Conservation (phyloP, 208 protist genomes). For the Endotrypanum monterogeii region DNA sequence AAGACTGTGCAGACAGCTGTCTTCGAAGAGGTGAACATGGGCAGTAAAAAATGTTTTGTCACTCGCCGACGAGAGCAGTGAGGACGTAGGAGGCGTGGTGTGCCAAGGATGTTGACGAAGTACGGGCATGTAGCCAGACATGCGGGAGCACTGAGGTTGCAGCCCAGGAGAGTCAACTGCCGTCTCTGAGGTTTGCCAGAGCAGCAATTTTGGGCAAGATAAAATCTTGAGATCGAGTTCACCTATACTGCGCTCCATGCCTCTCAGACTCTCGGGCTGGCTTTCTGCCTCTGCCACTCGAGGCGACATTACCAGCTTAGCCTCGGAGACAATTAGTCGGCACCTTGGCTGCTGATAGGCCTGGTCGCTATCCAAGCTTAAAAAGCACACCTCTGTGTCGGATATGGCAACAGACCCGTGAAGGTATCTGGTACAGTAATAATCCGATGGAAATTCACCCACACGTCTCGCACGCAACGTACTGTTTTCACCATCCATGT, state of each 20-base stretch:
- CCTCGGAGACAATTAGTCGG: slow-evolving; percentile 15
- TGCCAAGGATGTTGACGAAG: background rate
- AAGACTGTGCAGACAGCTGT: background rate
- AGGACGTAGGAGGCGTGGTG: background rate
- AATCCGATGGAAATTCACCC: background rate
- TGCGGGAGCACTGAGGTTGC: background rate
- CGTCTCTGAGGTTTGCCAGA: background rate
- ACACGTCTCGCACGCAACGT: background rate
- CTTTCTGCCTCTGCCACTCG: background rate
- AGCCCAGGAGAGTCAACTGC: background rate
- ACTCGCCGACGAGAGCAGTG: background rate
- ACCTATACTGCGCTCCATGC: background rate
- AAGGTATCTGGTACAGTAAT: background rate
- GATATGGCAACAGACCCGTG: slow-evolving; percentile 18
- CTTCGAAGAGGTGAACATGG: slow-evolving; percentile 1
- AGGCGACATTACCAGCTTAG: slow-evolving; percentile 14
- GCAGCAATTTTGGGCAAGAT: slow-evolving; percentile 17
- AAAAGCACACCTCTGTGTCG: slow-evolving; percentile 7
- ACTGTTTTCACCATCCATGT: background rate
- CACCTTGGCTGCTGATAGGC: slow-evolving; percentile 13
- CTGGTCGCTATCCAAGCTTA: background rate
- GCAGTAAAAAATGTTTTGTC: slow-evolving; percentile 4
- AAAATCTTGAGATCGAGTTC: slow-evolving; percentile 18
- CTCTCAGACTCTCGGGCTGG: background rate
- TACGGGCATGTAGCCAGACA: background rate